Evolutionary conservation across 495 filamentous ascomycete species (phyloP).

Genomic region (Filosporella fistucella): DNA sequence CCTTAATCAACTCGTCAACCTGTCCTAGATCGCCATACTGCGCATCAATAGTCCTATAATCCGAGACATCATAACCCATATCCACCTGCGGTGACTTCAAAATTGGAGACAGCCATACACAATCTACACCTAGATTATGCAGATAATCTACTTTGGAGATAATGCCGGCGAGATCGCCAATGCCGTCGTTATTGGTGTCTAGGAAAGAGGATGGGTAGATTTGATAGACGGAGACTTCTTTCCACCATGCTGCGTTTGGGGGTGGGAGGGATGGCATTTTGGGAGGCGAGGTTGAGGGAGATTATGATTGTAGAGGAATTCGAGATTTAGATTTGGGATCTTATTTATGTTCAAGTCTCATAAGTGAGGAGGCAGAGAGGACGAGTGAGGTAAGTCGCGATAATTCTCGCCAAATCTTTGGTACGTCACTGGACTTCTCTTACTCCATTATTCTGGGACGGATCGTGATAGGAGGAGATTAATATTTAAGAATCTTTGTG

Average conservation of each 20-base stretch:
- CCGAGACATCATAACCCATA: slow-evolving; percentile 65
- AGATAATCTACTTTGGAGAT: slow-evolving; percentile 62
- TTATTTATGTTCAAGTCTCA: no score
- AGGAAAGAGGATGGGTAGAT: slow-evolving; percentile 65
- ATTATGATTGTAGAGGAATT: no score
- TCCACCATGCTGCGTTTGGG: slow-evolving; percentile 27
- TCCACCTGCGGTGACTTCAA: slow-evolving; percentile 62
- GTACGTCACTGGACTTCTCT: no score
- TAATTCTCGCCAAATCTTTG: no score
- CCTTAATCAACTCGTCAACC: slow-evolving; percentile 58
- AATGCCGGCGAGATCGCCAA: slow-evolving; percentile 64
- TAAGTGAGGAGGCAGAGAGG: no score
- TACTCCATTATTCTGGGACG: no score
- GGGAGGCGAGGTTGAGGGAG: background rate
- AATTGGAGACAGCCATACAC: slow-evolving; percentile 65
- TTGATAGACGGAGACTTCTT: slow-evolving; percentile 53
- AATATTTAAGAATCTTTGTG: no score
- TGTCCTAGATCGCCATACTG: slow-evolving; percentile 60
- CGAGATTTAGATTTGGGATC: no score
- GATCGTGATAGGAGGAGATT: no score
- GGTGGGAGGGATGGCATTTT: slow-evolving; percentile 1
- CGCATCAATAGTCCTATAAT: slow-evolving; percentile 59
- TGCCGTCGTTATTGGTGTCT: slow-evolving; percentile 62
- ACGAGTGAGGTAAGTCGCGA: no score
- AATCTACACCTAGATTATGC: slow-evolving; percentile 55